These are phyloP conservation scores for Whalleya microplaca DNA, from an alignment of 2,329 filamentous ascomycete genomes.

Conservation along the genomic window DNA sequence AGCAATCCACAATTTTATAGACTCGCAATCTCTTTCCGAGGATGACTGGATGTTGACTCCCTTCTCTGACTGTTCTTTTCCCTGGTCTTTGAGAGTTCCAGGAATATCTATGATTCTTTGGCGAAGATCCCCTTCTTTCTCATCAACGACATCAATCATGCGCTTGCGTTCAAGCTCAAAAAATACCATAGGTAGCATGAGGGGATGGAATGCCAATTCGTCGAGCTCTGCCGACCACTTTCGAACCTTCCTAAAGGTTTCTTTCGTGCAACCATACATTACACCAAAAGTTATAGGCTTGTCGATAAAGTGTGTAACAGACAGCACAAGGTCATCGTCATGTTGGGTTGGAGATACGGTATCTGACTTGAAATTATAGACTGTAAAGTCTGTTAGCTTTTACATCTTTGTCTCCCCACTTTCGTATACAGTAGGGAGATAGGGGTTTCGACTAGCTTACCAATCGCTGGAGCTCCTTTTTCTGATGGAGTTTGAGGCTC, in stretches of 20 bases:
- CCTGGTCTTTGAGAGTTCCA: no score
- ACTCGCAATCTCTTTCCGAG: conserved; percentile 17
- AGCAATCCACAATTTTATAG: conserved; percentile 19
- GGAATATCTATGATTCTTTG: no score
- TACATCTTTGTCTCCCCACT: background rate
- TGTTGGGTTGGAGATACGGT: conserved; percentile 6
- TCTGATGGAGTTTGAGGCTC: no score
- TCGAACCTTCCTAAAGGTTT: background rate
- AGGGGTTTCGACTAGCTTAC: no score
- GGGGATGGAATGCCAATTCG: conserved; percentile 15
- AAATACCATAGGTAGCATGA: conserved; percentile 27
- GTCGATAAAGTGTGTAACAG: conserved; percentile 22
- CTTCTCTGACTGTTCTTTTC: no score
- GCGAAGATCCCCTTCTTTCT: background rate
- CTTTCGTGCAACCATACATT: conserved; percentile 25
- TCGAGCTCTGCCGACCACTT: background rate
- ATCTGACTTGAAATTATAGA: conserved; percentile 32
- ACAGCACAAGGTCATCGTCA: conserved; percentile 22
- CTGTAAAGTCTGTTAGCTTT: conserved; percentile 8
- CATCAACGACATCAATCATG: conserved; percentile 12
- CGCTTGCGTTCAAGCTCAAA: conserved; percentile 23
- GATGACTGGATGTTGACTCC: background rate
- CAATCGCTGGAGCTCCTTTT: no score
- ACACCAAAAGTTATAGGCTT: conserved; percentile 18
- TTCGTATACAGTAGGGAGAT: no score